phyloP scores from a whole-genome alignment of 257 asterid genomes.

The Avicennia marina region DNA sequence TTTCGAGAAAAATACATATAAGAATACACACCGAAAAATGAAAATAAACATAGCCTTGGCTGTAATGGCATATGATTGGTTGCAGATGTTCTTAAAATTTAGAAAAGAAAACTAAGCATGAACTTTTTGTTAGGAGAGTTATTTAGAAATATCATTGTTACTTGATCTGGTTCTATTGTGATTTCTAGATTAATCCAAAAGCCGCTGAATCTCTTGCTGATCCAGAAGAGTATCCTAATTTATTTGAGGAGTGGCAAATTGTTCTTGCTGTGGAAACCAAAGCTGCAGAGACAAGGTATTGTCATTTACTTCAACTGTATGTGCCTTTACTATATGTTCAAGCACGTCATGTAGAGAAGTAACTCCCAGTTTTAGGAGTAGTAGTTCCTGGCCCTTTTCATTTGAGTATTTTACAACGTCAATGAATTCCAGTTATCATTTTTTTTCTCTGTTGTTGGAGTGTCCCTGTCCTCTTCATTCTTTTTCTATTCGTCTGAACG shows the following conservation, averaged over 20 bases:
- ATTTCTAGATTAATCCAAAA: slow-evolving; percentile 78
- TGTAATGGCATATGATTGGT: slow-evolving; percentile 7
- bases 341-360: slow-evolving; percentile 6
- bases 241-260: slow-evolving; percentile 98
- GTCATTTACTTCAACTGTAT: slow-evolving; percentile 17
- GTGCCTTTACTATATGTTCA: slow-evolving; percentile 6
- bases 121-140: too few species aligned
- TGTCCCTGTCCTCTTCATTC: slow-evolving; percentile 8
- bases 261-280: slow-evolving; percentile 88
- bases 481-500: too few species aligned
- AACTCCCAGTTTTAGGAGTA: not conserved
- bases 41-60: too few species aligned
- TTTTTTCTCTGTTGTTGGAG: not conserved
- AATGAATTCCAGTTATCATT: too few species aligned
- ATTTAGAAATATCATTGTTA: not conserved
- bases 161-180: slow-evolving; percentile 12
- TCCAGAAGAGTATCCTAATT: slow-evolving; percentile 94
- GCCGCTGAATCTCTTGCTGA: slow-evolving; percentile 99
- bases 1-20: too few species aligned
- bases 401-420: too few species aligned
- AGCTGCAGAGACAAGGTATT: slow-evolving; percentile 59
- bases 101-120: not conserved
- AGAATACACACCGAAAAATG: too few species aligned
- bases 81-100: slow-evolving; percentile 7
- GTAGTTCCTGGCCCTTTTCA: not conserved